Conservation (phyloP, 2,329 filamentous ascomycete genomes). For the Huntiella savannae region DNA sequence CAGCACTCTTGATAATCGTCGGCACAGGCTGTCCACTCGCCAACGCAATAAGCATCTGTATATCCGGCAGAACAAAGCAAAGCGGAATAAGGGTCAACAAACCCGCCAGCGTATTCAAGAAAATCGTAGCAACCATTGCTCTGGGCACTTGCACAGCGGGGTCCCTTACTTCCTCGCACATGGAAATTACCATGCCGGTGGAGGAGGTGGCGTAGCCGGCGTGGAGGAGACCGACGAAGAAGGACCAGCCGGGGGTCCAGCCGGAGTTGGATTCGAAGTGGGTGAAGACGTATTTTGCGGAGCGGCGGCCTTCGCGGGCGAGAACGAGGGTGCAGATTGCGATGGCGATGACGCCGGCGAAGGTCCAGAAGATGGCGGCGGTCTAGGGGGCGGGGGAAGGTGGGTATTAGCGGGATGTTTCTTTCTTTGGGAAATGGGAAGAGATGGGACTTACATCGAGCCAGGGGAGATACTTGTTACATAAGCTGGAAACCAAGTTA, state of each 20-base stretch:
- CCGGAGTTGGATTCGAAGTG: slow-evolving; percentile 50
- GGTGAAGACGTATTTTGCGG: slow-evolving; percentile 44
- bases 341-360: slow-evolving; percentile 49
- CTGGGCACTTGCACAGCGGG: slow-evolving; percentile 51
- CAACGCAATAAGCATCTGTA: slow-evolving; percentile 32
- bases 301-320: slow-evolving; percentile 47
- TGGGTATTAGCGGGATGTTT: too few species aligned
- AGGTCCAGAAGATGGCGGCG: slow-evolving; percentile 57
- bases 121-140: slow-evolving; percentile 49
- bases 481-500: slow-evolving; percentile 45
- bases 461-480: slow-evolving; percentile 46
- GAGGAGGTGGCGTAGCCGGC: slow-evolving; percentile 57
- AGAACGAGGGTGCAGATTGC: slow-evolving; percentile 42
- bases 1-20: slow-evolving; percentile 40
- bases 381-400: slow-evolving; percentile 26
- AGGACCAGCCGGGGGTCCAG: slow-evolving; percentile 54
- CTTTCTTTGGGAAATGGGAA: neutral
- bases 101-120: slow-evolving; percentile 47
- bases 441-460: slow-evolving; percentile 43
- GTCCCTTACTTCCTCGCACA: slow-evolving; percentile 54
- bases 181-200: slow-evolving; percentile 64
- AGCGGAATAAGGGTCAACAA: slow-evolving; percentile 50
- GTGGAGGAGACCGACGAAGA: slow-evolving; percentile 52
- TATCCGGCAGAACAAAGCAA: slow-evolving; percentile 48
- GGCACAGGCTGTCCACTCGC: slow-evolving; percentile 43